Conservation (phyloP, 2,329 filamentous ascomycete genomes). For the Escovopsis sp. region DNA sequence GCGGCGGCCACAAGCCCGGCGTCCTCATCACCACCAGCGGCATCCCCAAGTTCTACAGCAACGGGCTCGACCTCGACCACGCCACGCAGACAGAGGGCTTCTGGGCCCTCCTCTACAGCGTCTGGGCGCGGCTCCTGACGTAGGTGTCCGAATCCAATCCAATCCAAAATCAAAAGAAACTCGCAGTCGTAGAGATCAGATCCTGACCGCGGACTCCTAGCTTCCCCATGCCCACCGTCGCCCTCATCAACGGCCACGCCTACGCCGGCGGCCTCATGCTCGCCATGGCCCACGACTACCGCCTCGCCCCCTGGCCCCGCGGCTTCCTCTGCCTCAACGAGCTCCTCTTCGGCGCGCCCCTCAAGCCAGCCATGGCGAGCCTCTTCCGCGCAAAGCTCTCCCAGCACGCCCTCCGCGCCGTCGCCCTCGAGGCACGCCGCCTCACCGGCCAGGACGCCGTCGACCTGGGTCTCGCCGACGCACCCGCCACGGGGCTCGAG, state of each 20-base stretch:
- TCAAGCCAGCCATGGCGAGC: conserved; percentile 57
- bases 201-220: conserved; percentile 7
- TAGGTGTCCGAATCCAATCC: conserved; percentile 7
- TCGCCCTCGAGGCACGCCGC: conserved; percentile 61
- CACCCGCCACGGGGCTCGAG: conserved; percentile 42
- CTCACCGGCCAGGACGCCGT: conserved; percentile 50
- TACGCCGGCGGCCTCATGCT: conserved; percentile 75
- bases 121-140: conserved; percentile 46
- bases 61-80: conserved; percentile 64
- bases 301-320: conserved; percentile 53
- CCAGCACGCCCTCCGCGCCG: conserved; percentile 36
- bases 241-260: conserved; percentile 66
- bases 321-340: conserved; percentile 76
- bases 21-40: conserved; percentile 64
- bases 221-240: conserved; percentile 70
- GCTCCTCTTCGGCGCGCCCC: conserved; percentile 63
- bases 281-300: conserved; percentile 71
- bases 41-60: conserved; percentile 68
- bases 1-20: conserved; percentile 46
- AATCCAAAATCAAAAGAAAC: too few relatives aligned
- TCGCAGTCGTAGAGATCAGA: background rate
- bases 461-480: conserved; percentile 54
- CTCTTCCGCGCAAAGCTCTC: conserved; percentile 60
- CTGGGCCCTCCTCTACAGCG: conserved; percentile 45
- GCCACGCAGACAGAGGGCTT: conserved; percentile 46